Conservation (phyloP, 2,329 filamentous ascomycete genomes). For the Cyphellophora attinorum region DNA sequence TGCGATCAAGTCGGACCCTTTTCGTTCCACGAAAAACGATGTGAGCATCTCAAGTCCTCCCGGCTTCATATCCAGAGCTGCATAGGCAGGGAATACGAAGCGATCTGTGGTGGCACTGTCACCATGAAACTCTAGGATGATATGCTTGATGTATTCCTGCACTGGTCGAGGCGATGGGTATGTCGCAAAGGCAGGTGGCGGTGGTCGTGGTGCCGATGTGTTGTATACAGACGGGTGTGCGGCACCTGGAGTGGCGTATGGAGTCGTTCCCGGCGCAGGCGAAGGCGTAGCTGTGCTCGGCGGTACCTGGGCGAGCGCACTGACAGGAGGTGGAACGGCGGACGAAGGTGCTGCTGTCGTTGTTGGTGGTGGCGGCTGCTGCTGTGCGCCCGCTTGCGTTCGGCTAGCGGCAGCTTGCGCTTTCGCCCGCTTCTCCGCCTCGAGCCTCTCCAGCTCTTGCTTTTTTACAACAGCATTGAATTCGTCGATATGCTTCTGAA, state of each 20-base stretch:
- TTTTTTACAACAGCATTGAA: conserved; percentile 40
- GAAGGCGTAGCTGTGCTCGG: conserved; percentile 19
- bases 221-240: neutral
- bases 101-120: conserved; percentile 33
- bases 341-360: conserved; percentile 1
- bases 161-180: conserved; percentile 25
- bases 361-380: conserved; percentile 4
- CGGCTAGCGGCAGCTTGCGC: conserved; percentile 3
- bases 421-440: conserved; percentile 10
- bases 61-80: conserved; percentile 31
- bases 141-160: conserved; percentile 33
- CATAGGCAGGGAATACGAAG: conserved; percentile 39
- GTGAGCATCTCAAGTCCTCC: conserved; percentile 32
- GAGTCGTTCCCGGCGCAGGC: conserved; percentile 17
- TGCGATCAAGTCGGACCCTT: conserved; percentile 19
- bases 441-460: conserved; percentile 21
- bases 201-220: conserved; percentile 6
- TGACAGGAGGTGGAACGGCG: neutral
- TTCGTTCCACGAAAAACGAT: conserved; percentile 37
- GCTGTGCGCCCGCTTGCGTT: conserved; percentile 1
- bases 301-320: conserved; percentile 10
- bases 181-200: conserved; percentile 20
- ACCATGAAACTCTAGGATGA: conserved; percentile 39
- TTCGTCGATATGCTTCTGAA: conserved; percentile 42
- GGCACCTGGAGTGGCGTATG: conserved; percentile 12